Conservation (phyloP, 148 eudicot species). For the Linanthus parryae region DNA sequence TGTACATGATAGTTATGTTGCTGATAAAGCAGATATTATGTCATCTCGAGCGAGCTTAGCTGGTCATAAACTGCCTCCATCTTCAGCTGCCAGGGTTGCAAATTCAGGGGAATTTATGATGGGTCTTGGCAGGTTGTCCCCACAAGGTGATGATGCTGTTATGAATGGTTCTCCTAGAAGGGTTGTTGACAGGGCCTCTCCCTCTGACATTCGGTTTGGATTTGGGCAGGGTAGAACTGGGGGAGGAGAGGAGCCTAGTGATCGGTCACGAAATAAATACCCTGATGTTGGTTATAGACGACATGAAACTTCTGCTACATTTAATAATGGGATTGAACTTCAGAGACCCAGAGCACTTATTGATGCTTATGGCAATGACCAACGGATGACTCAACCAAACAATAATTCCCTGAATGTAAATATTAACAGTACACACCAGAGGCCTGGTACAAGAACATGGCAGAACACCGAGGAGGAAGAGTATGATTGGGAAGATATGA, state of each 20-base stretch:
- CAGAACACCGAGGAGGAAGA: slow-evolving; percentile 84
- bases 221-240: slow-evolving; percentile 30
- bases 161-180: slow-evolving; percentile 44
- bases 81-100: slow-evolving; percentile 19
- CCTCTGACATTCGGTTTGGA: slow-evolving; percentile 28
- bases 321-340: slow-evolving; percentile 44
- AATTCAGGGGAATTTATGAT: slow-evolving; percentile 23
- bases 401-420: slow-evolving; percentile 30
- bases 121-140: slow-evolving; percentile 42
- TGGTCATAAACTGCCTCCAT: slow-evolving; percentile 33
- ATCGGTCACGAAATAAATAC: slow-evolving; percentile 35
- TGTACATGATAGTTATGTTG: slow-evolving; percentile 46
- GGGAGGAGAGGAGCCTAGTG: slow-evolving; percentile 39
- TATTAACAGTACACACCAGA: slow-evolving; percentile 35
- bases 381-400: slow-evolving; percentile 30
- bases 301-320: slow-evolving; percentile 24
- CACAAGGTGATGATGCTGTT: slow-evolving; percentile 40
- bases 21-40: slow-evolving; percentile 34
- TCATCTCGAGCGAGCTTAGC: slow-evolving; percentile 29
- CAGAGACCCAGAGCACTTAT: slow-evolving; percentile 76
- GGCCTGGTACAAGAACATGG: slow-evolving; percentile 43
- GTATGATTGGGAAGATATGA: slow-evolving; percentile 83
- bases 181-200: slow-evolving; percentile 37
- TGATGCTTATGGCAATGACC: slow-evolving; percentile 85
- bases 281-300: slow-evolving; percentile 25